Evolutionary conservation across 306 rosid genomes (phyloP).

Genomic region (Sophora flavescens): DNA sequence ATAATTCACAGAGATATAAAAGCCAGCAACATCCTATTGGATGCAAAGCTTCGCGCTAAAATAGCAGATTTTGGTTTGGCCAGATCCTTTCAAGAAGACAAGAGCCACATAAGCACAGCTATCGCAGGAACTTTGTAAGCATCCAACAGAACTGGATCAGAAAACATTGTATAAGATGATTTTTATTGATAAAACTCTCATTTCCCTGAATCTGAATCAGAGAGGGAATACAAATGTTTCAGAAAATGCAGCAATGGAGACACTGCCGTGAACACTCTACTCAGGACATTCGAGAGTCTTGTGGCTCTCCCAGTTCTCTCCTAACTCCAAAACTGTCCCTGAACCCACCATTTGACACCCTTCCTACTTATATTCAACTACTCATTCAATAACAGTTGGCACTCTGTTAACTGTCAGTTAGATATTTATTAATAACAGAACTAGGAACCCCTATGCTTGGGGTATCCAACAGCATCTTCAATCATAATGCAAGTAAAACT

Average conservation of each 20-base stretch:
- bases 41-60: conserved; percentile 76
- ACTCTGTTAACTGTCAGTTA: neutral
- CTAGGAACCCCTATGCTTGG: neutral
- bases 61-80: conserved; percentile 99
- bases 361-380: neutral
- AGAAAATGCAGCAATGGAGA: neutral
- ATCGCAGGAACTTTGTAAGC: conserved; percentile 94
- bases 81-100: conserved; percentile 82
- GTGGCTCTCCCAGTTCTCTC: neutral
- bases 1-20: conserved; percentile 96
- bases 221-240: neutral
- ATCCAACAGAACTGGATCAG: neutral
- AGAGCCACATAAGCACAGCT: conserved; percentile 95
- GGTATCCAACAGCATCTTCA: conserved; percentile 24
- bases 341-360: neutral
- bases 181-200: neutral
- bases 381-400: neutral
- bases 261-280: neutral
- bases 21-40: conserved; percentile 88
- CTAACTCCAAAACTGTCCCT: neutral
- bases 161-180: neutral
- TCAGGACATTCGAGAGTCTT: neutral
- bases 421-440: neutral
- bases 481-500: neutral
- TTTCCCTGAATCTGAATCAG: neutral